Percentiles rank a stretch among this genome's conserved stretches.
phyloP scores from a whole-genome alignment of 1,139 yeast species.

The Candida sp. region DNA sequence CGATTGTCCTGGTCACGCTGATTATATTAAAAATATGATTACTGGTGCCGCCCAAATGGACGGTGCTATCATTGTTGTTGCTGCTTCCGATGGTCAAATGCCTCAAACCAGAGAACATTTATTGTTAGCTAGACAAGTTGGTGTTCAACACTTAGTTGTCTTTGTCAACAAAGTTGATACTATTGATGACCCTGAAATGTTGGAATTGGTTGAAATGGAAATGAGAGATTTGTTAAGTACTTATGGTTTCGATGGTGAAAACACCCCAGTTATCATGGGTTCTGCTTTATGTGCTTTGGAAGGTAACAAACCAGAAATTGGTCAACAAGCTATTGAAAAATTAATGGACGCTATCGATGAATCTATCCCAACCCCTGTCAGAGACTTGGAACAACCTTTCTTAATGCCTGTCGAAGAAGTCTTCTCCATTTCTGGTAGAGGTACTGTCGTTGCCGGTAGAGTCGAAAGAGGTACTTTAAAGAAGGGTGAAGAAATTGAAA shows the following conservation, averaged over 20 bases:
- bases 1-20: constrained; percentile 99
- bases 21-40: constrained; percentile 98
- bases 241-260: constrained; percentile 98
- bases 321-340: constrained; percentile 78
- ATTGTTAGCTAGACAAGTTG: constrained; percentile 98
- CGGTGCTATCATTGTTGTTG: constrained; percentile 99
- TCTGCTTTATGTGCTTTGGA: constrained; percentile 97
- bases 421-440: constrained; percentile 98
- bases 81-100: constrained; percentile 99
- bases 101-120: constrained; percentile 99
- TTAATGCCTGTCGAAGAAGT: constrained; percentile 97
- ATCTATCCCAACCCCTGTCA: constrained; percentile 91
- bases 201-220: constrained; percentile 99
- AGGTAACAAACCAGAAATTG: constrained; percentile 86
- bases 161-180: constrained; percentile 98
- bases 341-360: constrained; percentile 92
- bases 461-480: constrained; percentile 97
- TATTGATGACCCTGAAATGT: constrained; percentile 98
- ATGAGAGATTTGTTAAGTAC: constrained; percentile 93
- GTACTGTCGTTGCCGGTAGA: constrained; percentile 98
- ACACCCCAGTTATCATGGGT: constrained; percentile 98
- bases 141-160: constrained; percentile 96
- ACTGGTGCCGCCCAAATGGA: constrained; percentile 99
- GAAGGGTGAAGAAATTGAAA: constrained; percentile 98
- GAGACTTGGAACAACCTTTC: constrained; percentile 97